phyloP scores from a whole-genome alignment of 495 filamentous ascomycete genomes.

The Podospora pseudocomata region DNA sequence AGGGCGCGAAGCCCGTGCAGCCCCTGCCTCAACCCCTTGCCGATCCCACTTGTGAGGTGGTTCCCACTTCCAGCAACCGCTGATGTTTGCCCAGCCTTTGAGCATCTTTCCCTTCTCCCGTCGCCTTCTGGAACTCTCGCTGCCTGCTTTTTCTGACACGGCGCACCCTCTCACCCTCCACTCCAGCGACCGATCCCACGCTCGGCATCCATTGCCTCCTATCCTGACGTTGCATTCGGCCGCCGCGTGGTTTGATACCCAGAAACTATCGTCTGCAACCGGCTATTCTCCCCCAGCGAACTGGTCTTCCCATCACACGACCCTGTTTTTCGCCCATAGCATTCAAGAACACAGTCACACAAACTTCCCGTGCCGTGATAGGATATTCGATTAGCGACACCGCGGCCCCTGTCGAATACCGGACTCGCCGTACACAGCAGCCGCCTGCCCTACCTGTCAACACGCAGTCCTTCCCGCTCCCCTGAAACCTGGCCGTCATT shows the following conservation, averaged over 20 bases:
- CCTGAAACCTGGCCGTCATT: constrained; percentile 13
- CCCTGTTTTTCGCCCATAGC: background rate
- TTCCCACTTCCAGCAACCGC: constrained; percentile 11
- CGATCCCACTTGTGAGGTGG: constrained; percentile 25
- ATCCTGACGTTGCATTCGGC: constrained; percentile 25
- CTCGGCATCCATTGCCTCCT: background rate
- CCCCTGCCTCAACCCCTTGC: constrained; percentile 15
- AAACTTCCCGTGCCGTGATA: background rate
- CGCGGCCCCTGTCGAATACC: constrained; percentile 16
- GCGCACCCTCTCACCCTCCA: constrained; percentile 1
- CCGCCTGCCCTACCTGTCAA: constrained; percentile 30
- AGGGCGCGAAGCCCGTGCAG: constrained; percentile 15
- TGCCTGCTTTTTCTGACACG: constrained; percentile 11
- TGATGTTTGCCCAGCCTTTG: background rate
- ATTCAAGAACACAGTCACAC: background rate
- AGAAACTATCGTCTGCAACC: constrained; percentile 6
- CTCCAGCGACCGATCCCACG: background rate
- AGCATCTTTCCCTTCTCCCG: background rate
- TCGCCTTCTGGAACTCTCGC: background rate
- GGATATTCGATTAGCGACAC: background rate
- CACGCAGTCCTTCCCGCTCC: constrained; percentile 18
- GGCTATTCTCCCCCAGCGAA: constrained; percentile 4
- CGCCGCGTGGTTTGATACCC: constrained; percentile 27
- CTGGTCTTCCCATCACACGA: constrained; percentile 3
- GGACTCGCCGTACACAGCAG: constrained; percentile 25